Evolutionary conservation across 176 grass and related monocot species (phyloP), one percentile per base, ranked within the genome.

Genomic region (Rhynchospora tenuis): DNA sequence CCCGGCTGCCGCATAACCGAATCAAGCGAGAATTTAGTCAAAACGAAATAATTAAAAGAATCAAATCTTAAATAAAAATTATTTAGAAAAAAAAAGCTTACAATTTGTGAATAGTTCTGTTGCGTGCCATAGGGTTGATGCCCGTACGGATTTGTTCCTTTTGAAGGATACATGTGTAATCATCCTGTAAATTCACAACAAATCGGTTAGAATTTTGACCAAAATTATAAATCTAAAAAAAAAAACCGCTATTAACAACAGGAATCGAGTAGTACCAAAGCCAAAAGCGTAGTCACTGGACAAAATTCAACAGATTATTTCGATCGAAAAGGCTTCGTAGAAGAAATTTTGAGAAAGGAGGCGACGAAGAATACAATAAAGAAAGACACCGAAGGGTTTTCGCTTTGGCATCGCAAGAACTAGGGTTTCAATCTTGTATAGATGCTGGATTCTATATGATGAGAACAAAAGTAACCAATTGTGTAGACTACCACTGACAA

Each of bases 31-130:
- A 73, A 64, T 85, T 89, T 29, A 52, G 48, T 67, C 20, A 33
- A 38, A 38, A 9, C 63, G 31, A 85, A 29, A 68, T 84, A 6
- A 75, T 70, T 81, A 16, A 55, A 16, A 81, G 20, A 23, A 78
- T n/a, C 54, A 54, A 17, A 78, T 80, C 42, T 79, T 4, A 43
- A 43, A 70, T 27, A 12, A 11, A 84, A 79, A 6, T 80, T 15
- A 20, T 54, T 59, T n/a, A n/a, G n/a, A 52, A 58, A 46, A 62
- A 17, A 47, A 73, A 33, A 80, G 16, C 76, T 81, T 88, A 96
- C 93, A 72, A 91, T 81, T 78, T 96, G 90, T 61, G 88, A 66
- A 68, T 95, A 95, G n/a, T 88, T 61, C 59, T 90, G 93, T 81
- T 95, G 90, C 42, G 51, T 64, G 23, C 84, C 84, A 48, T 95